Evolutionary conservation across 306 rosid genomes (phyloP), one percentile per base, ranked within the genome.

Genomic region (Casuarina cunninghamiana): DNA sequence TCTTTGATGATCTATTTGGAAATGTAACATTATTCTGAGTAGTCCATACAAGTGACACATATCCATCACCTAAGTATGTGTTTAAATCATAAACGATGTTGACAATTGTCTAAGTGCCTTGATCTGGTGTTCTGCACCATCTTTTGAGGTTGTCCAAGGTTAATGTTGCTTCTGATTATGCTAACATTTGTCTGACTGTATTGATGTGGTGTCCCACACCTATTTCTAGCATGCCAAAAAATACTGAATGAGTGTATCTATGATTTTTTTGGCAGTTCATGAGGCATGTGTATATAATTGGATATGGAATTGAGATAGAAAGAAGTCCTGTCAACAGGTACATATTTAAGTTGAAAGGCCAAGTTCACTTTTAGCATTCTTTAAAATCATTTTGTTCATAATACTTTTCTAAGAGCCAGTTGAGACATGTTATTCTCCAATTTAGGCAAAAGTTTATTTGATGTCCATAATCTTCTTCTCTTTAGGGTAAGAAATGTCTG

Each of bases 271-370:
- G 85, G 86, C 96, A 95, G 99, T 95, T 91, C 85, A 86, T 95
- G 98, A 95, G 99, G 90, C 89, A 93, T 75, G 97, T 97, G n/a
- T 93, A 95, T 84, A 83, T 95, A 82, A 86, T 93, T 85, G 99
- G 97, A 72, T 91, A 87, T 86, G 99, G 98, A 61, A 72, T 86
- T 69, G 89, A 88, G 67, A 91, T 95, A 73, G 98, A 91, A 91
- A 88, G 93, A 89, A 95, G 97, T 83, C 97, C 97, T 82, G 97
- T 88, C 77, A 95, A 95, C 86, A 95, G 99, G 99, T 95, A 88
- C 69, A 66, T 38, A 77, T 46, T 66, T 48, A 76, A 73, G 69
- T 83, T 72, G 71, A 48, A 58, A 72, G 41, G 43, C 45, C 35
- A 70, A 38, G 38, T 42, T 54, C 13, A 63, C 48, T 55, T 41